Evolutionary conservation across 2,329 filamentous ascomycete genomes (phyloP), one percentile per base, ranked within the genome.

Genomic region (Podosphaera xanthii): DNA sequence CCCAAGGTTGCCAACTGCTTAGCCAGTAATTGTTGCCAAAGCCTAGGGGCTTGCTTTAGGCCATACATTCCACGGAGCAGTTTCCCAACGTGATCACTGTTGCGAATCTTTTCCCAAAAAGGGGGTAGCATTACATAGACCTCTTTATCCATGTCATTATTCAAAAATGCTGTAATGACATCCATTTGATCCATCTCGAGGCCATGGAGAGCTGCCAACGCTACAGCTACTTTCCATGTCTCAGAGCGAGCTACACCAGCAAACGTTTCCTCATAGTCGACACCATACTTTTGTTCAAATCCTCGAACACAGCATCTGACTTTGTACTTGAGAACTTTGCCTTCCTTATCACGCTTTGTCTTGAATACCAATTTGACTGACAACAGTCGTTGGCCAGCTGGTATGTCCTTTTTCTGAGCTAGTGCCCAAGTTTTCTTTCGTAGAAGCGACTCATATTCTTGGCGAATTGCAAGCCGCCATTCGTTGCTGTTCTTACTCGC

Each of bases 341-440:
- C 52, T 35, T 55, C 52, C 52, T 55, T 55, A 38, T 55, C 52
- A 55, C 52, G 10, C 52, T 55, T 55, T 4, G 52, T 55, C 34
- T 4, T 55, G 33, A 55, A 55, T 55, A 55, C 52, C 52, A 35
- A 55, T 35, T 50, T 50, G 46, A 50, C 46, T 50, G 46, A 50
- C 8, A 50, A 50, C 3, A 50, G 8, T 50, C 8, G 46, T 50
- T 50, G 46, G 30, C 46, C 46, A 50, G 46, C 46, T 50, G 46
- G 46, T 50, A 50, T 50, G 30, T 50, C 46, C 46, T 50, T 50
- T 12, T 50, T 50, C 8, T 50, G 46, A 50, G 46, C 46, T 50
- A 50, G 46, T 50, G 46, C 46, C 46, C 46, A 50, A 50, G 46
- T 50, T 50, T 50, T 50, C 2, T 50, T 50, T 50, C 8, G 46